Evolutionary conservation across 1,284 basidiomycete species (phyloP).

Genomic region (Rhodofomes roseus): DNA sequence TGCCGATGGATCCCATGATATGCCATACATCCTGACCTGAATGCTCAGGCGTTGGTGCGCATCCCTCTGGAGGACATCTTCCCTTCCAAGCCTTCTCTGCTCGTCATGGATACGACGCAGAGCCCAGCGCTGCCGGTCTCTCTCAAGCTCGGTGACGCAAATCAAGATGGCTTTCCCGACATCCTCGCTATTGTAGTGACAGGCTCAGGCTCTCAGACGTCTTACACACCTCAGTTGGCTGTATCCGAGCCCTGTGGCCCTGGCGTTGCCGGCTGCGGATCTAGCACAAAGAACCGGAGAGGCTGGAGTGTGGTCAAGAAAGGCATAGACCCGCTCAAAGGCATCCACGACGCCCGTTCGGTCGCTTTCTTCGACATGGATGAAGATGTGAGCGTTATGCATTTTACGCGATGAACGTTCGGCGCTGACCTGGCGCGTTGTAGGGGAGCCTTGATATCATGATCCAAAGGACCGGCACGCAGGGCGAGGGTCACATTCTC

Average conservation of each 20-base stretch:
- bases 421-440: constrained; percentile 7
- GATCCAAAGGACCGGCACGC: constrained; percentile 77
- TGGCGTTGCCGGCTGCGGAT: constrained; percentile 51
- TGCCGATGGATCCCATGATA: too few species aligned
- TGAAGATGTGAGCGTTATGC: constrained; percentile 82
- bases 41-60: constrained; percentile 56
- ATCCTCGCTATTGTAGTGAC: constrained; percentile 67
- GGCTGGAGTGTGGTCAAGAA: constrained; percentile 62
- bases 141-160: constrained; percentile 84
- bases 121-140: constrained; percentile 70
- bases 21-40: neutral
- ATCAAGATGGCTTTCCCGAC: constrained; percentile 96
- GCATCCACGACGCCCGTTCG: constrained; percentile 75
- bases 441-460: constrained; percentile 93
- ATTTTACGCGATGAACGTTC: neutral
- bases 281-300: constrained; percentile 45
- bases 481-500: constrained; percentile 58
- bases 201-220: constrained; percentile 29
- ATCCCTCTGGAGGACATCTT: constrained; percentile 68
- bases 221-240: constrained; percentile 64
- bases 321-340: constrained; percentile 61
- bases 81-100: constrained; percentile 48
- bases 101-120: constrained; percentile 65
- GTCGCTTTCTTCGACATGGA: constrained; percentile 90
- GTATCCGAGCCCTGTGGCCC: constrained; percentile 69